Evolutionary conservation across 1,139 yeast species (phyloP).

Genomic region (Nakaseomyces glabratus): DNA sequence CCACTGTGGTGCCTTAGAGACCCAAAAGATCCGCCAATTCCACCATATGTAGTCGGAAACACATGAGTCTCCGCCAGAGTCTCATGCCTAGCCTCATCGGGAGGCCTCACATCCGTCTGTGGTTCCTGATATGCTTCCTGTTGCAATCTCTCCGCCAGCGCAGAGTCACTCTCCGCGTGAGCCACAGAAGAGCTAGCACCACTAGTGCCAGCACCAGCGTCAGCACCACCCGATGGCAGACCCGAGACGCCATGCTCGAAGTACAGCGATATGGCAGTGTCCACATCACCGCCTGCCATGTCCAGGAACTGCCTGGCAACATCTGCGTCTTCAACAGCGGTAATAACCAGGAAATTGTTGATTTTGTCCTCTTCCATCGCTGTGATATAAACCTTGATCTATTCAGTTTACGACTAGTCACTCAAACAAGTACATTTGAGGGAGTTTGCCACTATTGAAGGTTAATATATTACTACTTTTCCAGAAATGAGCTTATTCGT

Average conservation of each 20-base stretch:
- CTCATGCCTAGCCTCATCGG: slow-evolving; percentile 74
- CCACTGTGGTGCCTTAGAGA: slow-evolving; percentile 22
- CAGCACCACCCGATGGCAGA: slow-evolving; percentile 23
- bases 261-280: slow-evolving; percentile 75
- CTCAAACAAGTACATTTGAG: no score
- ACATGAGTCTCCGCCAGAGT: slow-evolving; percentile 46
- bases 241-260: slow-evolving; percentile 53
- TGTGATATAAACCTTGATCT: no score
- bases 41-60: slow-evolving; percentile 33
- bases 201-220: slow-evolving; percentile 12
- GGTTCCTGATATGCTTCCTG: slow-evolving; percentile 49
- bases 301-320: slow-evolving; percentile 73
- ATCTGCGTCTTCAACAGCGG: slow-evolving; percentile 61
- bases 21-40: slow-evolving; percentile 31
- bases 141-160: slow-evolving; percentile 55
- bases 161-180: slow-evolving; percentile 42
- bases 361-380: slow-evolving; percentile 47
- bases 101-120: slow-evolving; percentile 49
- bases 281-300: slow-evolving; percentile 70
- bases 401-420: no score
- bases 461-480: no score
- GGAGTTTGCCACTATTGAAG: no score
- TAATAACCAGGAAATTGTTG: slow-evolving; percentile 74
- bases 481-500: no score
- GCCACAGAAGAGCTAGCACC: slow-evolving; percentile 11